These are phyloP conservation scores for Dioszegia crocea DNA, from an alignment of 768 basidiomycete species.

Conservation along the genomic window DNA sequence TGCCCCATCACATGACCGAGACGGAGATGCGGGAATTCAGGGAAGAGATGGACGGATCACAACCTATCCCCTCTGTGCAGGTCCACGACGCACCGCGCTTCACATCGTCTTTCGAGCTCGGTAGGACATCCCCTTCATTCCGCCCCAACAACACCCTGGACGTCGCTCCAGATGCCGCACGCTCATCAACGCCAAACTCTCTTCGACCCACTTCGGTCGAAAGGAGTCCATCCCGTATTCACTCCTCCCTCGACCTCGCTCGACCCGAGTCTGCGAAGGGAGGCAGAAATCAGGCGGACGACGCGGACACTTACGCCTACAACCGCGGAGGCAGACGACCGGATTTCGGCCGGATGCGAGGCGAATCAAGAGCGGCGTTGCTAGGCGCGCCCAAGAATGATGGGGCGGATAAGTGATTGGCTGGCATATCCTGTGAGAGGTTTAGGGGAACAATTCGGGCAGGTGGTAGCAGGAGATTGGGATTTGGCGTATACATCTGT, in stretches of 20 bases:
- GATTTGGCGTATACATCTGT: too few species aligned
- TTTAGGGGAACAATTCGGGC: too few species aligned
- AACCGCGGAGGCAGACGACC: slow-evolving; percentile 27
- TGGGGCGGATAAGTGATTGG: neutral
- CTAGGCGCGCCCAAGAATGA: slow-evolving; percentile 26
- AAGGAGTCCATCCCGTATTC: neutral
- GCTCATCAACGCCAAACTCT: neutral
- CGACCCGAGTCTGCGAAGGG: neutral
- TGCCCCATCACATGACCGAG: slow-evolving; percentile 34
- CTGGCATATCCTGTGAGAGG: too few species aligned
- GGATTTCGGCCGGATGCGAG: slow-evolving; percentile 30
- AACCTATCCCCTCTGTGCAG: neutral
- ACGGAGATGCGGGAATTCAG: slow-evolving; percentile 34
- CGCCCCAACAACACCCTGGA: neutral
- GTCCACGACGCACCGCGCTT: neutral
- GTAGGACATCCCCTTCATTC: slow-evolving; percentile 2
- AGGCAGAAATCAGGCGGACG: slow-evolving; percentile 30
- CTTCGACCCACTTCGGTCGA: neutral
- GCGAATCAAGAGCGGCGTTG: slow-evolving; percentile 38
- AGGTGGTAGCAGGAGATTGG: too few species aligned
- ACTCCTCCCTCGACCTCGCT: slow-evolving; percentile 2
- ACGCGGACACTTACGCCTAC: slow-evolving; percentile 38
- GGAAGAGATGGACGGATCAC: slow-evolving; percentile 13
- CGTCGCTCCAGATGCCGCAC: neutral
- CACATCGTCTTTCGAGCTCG: slow-evolving; percentile 7